Conservation (phyloP, 768 basidiomycete genomes). For the Cyclocybe cylindracea region DNA sequence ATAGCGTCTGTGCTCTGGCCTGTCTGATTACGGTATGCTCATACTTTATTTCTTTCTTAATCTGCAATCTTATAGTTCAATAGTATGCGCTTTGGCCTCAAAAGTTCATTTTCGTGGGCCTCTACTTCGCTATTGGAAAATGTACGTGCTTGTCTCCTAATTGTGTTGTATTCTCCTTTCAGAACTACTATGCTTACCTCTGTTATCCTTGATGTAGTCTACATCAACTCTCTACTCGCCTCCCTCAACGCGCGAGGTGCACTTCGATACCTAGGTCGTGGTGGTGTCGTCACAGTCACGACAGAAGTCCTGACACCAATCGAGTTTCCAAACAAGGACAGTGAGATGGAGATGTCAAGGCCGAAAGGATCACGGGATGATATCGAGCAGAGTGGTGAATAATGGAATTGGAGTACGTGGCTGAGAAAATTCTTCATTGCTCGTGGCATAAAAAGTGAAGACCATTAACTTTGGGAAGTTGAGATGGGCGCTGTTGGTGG, state of each 20-base stretch:
- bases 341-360: too few species aligned
- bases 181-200: neutral
- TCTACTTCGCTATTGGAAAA: slow-evolving; percentile 20
- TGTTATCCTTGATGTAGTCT: neutral
- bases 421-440: too few species aligned
- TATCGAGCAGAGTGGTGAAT: too few species aligned
- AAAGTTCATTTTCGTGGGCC: slow-evolving; percentile 17
- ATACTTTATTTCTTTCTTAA: neutral
- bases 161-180: neutral
- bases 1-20: slow-evolving; percentile 14
- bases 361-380: too few species aligned
- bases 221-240: slow-evolving; percentile 17
- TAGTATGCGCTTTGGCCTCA: slow-evolving; percentile 20
- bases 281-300: neutral
- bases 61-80: neutral
- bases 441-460: too few species aligned
- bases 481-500: too few species aligned
- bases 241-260: slow-evolving; percentile 11
- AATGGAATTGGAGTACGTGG: too few species aligned
- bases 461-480: too few species aligned
- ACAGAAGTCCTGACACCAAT: neutral
- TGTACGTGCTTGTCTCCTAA: neutral
- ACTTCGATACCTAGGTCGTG: neutral
- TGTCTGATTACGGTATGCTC: slow-evolving; percentile 15
- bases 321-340: neutral